phyloP scores from a whole-genome alignment of 1,284 basidiomycete species.

The Ganoderma sp. region DNA sequence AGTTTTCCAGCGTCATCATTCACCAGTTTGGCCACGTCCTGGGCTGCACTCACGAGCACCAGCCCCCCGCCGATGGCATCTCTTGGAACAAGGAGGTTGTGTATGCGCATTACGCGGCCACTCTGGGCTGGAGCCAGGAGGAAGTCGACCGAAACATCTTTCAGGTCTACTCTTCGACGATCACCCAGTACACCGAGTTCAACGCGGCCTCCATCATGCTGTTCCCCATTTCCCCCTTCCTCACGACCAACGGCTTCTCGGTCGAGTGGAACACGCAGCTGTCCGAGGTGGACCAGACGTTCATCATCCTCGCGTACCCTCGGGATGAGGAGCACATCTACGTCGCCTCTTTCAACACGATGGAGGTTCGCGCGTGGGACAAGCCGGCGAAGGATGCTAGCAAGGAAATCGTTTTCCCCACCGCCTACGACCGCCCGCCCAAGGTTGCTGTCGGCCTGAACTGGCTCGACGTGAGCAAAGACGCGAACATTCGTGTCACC shows the following conservation, averaged over 20 bases:
- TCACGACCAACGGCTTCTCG: neutral
- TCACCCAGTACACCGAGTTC: neutral
- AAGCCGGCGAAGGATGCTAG: neutral
- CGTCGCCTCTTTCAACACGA: neutral
- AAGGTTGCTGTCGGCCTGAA: neutral
- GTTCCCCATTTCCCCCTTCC: neutral
- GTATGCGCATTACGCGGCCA: neutral
- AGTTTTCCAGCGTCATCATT: neutral
- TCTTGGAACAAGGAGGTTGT: neutral
- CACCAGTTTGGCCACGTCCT: neutral
- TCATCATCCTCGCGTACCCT: neutral
- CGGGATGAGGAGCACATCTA: neutral
- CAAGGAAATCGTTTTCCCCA: neutral
- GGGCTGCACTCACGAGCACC: slow-evolving; percentile 2
- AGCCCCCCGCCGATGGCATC: neutral
- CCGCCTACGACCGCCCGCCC: neutral
- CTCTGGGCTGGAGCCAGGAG: neutral
- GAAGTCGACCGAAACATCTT: neutral
- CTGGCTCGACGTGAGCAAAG: neutral
- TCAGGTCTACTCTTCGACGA: neutral
- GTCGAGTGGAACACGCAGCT: slow-evolving; percentile 1
- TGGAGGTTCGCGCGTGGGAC: neutral
- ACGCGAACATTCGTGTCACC: neutral
- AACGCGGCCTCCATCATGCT: neutral
- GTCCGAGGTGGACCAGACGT: neutral